Base-by-base conservation (phyloP, 1,139 yeast species). In the Taphrina populina region DNA sequence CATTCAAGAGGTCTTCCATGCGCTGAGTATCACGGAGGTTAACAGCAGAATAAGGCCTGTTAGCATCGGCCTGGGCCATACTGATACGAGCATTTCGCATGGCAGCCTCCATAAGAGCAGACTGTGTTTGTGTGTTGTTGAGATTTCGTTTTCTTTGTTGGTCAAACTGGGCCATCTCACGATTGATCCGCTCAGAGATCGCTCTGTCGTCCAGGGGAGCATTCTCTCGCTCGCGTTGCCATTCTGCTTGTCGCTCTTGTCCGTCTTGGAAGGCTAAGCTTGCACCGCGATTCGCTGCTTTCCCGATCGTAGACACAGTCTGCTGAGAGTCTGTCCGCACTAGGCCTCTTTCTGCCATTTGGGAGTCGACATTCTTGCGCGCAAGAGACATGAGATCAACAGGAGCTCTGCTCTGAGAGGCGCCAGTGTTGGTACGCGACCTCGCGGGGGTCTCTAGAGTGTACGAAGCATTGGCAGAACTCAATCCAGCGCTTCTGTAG, bases 161-260 rank as follows among this genome's bases (percentile, higher is more conserved):
- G 21, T 49, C 54, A 24, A 49, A 49, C 17, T 49, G 54, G 10
- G 54, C 54, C 54, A 49, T 49, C 33, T 49, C 54, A 10, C 54
- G 37, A 13, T 40, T 40, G 27, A 49, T 49, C n/a, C 54, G 54
- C 35, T 40, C 54, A 5, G 54, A 30, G 13, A 37, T 49, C 23
- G 37, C 54, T 15, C 34, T 37, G 26, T 49, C 54, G 13, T 40
- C 54, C 21, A 34, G 33, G 24, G 23, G 10, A 2, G 54, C 21
- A 7, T 20, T 29, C 40, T 49, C 30, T 11, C 54, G 27, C 36
- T 49, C 39, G 15, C 23, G 39, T 4, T 40, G 46, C 37, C 46
- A 49, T n/a, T 32, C 54, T 8, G 44, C 54, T 5, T 40, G 46
- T 8, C 54, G 33, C 4, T 30, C 40, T 23, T 39, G 45, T 2